phyloP scores from a whole-genome alignment of 257 asterid species.

The Fraxinus pennsylvanica region DNA sequence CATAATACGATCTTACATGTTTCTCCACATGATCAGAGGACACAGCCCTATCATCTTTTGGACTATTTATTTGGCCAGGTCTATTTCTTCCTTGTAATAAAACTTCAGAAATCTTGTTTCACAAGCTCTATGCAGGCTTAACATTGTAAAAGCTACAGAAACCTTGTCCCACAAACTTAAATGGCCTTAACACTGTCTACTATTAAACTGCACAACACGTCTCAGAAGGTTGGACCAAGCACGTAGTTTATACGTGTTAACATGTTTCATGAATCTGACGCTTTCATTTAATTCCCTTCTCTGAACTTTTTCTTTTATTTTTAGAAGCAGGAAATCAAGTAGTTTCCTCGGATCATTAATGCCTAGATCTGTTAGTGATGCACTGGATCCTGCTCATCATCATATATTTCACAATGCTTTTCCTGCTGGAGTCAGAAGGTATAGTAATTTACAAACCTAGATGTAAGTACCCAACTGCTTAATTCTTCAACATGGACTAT shows the following conservation, averaged over 20 bases:
- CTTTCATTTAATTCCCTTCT: constrained; percentile 6
- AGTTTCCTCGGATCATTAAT: constrained; percentile 74
- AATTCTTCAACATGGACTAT: constrained; percentile 4
- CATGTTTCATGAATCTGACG: constrained; percentile 12
- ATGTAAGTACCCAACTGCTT: constrained; percentile 17
- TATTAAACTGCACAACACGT: background rate
- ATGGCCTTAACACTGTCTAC: background rate
- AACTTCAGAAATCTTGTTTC: background rate
- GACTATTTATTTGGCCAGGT: background rate
- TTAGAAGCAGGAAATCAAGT: constrained; percentile 62
- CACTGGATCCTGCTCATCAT: constrained; percentile 80
- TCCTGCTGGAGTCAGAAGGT: constrained; percentile 86
- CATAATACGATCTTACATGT: background rate
- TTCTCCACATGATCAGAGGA: background rate
- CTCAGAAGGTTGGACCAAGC: background rate
- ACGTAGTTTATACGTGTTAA: background rate
- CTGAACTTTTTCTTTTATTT: constrained; percentile 24
- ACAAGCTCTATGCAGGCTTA: background rate
- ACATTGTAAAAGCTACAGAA: background rate
- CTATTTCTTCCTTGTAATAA: background rate
- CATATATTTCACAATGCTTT: constrained; percentile 75
- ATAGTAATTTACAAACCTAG: constrained; percentile 12
- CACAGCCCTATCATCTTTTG: background rate
- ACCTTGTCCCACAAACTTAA: background rate
- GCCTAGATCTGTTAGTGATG: constrained; percentile 75